A percentile compares a stretch with the other conserved stretches of the same genome.
Conservation (phyloP, 352 stramenopile genomes). For the Globisporangium echinulatum region DNA sequence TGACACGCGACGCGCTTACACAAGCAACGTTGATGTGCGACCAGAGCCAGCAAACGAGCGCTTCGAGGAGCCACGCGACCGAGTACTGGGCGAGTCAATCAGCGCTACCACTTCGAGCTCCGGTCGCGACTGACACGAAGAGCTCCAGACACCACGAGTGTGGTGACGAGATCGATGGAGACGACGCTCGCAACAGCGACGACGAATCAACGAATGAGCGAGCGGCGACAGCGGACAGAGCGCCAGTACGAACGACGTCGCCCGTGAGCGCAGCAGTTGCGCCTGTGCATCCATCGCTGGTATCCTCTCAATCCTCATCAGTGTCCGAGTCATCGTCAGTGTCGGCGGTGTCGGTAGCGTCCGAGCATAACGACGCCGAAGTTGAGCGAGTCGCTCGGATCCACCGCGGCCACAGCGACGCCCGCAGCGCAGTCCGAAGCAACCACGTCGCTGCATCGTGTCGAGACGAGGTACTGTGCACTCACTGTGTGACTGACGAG, state of each 20-base stretch:
- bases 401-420: background rate
- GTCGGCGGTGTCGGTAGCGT: background rate
- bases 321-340: background rate
- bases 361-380: background rate
- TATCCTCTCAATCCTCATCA: background rate
- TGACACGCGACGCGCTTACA: background rate
- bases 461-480: too few species aligned
- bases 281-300: too few species aligned
- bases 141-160: background rate
- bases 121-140: background rate
- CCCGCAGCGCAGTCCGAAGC: too few species aligned
- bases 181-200: background rate
- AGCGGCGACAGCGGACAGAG: background rate
- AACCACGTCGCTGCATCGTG: too few species aligned
- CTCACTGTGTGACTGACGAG: too few species aligned
- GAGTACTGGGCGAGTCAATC: background rate
- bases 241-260: too few species aligned
- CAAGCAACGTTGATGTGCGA: constrained; percentile 7
- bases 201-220: background rate
- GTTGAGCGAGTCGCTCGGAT: background rate
- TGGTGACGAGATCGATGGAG: background rate
- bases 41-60: constrained; percentile 9
- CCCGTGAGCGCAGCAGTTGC: background rate
- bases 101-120: background rate
- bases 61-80: background rate